Evolutionary conservation across 2,329 filamentous ascomycete species (phyloP), one percentile per base, ranked within the genome.

Genomic region (Hymenoscyphus linearis): DNA sequence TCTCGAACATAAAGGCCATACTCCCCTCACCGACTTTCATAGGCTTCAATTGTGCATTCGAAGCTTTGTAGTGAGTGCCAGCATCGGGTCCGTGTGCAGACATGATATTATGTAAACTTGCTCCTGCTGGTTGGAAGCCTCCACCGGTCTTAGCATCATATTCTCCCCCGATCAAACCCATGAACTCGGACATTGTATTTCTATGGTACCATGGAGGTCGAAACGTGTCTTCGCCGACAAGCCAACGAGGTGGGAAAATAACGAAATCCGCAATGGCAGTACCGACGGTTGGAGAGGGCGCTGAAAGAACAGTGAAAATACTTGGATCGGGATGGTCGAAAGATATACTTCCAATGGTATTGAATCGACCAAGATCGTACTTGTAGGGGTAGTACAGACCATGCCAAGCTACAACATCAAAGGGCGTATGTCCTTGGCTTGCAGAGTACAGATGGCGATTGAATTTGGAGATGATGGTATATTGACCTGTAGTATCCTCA

Each of bases 381-480:
- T 93, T 93, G 81, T 85, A 91, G 0, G 89, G 89, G 63, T 88
- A 88, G 75, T 91, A 92, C 65, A 85, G 89, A 52, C 89, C 89
- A 71, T 93, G 89, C 89, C 89, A 93, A 2, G 86, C 88, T 2
- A 91, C 89, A 0, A 93, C 84, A 68, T 93, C 89, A 68, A 91
- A 93, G 0, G 89, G 89, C 0, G 85, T 87, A 72, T 92, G 89
- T 13, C 79, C 73, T 74, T 92, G 89, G 50, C 73, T 78, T 5
- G 86, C 85, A 44, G 77, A 76, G 75, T 89, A 91, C 57, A 91
- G 81, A 54, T 80, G 78, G 66, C 87, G 86, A 71, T 85, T 84
- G 70, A 90, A 87, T 73, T 90, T 90, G 72, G 80, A 80, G 36
- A 81, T 80, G 37, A 90, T 75, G 9, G 77, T 81, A 75, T 79